These are phyloP conservation scores for Pythium volutum DNA, from an alignment of 352 stramenopile species.

Conservation along the genomic window DNA sequence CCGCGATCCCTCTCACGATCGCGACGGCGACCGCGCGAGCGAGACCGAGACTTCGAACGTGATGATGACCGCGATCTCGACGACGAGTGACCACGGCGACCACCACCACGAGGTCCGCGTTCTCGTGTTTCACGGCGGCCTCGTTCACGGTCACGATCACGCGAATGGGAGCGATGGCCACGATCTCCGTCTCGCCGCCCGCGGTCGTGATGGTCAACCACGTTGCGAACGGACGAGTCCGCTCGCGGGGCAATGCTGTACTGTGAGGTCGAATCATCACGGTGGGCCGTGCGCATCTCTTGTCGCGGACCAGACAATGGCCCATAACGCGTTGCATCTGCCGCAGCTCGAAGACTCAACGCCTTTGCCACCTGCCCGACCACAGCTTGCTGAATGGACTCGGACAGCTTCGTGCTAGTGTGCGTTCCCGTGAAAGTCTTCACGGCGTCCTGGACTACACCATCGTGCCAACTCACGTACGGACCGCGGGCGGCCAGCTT, in stretches of 20 bases:
- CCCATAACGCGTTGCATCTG: background rate
- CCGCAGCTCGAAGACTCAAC: slow-evolving; percentile 7
- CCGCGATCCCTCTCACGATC: slow-evolving; percentile 18
- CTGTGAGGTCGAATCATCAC: background rate
- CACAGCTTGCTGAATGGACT: slow-evolving; percentile 18
- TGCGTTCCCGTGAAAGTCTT: background rate
- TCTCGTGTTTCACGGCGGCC: background rate
- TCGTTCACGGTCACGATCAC: slow-evolving; percentile 4
- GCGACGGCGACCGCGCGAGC: slow-evolving; percentile 29
- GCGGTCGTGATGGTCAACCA: background rate
- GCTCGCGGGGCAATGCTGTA: background rate
- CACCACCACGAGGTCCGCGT: background rate
- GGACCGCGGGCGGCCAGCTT: slow-evolving; percentile 14
- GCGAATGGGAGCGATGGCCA: background rate
- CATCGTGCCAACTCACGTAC: slow-evolving; percentile 22
- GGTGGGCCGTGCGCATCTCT: too few species aligned
- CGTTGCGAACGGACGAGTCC: background rate
- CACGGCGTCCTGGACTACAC: slow-evolving; percentile 10
- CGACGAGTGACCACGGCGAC: slow-evolving; percentile 6
- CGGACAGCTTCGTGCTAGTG: background rate
- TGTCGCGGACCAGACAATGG: background rate
- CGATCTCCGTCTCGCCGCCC: background rate
- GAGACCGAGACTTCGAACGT: slow-evolving; percentile 39
- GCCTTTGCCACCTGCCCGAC: slow-evolving; percentile 19
- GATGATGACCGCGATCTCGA: slow-evolving; percentile 31